Evolutionary conservation across 2,329 filamentous ascomycete genomes (phyloP).

Genomic region (Lasiodiplodia sp.): DNA sequence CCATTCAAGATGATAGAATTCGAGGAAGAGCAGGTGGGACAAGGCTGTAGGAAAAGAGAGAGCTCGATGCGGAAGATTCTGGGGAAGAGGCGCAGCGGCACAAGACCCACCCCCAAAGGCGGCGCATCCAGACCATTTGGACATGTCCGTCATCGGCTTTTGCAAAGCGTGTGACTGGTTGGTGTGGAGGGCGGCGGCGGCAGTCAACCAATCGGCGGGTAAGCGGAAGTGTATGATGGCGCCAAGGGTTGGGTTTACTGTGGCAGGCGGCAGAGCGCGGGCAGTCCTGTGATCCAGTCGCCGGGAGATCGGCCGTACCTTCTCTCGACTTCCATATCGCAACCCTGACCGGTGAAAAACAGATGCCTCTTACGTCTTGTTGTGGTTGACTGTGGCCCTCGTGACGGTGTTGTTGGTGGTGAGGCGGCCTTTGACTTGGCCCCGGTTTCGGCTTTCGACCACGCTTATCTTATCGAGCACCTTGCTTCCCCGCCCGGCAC

Average conservation of each 20-base stretch:
- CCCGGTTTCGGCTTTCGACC: not conserved
- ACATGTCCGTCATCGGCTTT: conserved; percentile 15
- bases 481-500: not conserved
- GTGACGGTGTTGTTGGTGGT: not conserved
- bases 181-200: not conserved
- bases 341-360: not conserved
- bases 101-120: not conserved
- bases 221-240: not conserved
- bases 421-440: conserved; percentile 5
- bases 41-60: not conserved
- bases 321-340: not conserved
- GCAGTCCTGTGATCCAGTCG: conserved; percentile 8
- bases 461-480: conserved; percentile 7
- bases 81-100: conserved; percentile 23
- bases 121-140: not conserved
- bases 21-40: not conserved
- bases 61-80: conserved; percentile 13
- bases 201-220: conserved; percentile 8
- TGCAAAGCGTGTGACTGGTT: conserved; percentile 12
- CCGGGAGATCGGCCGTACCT: conserved; percentile 22
- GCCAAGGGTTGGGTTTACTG: not conserved
- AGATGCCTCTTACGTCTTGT: not conserved
- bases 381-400: not conserved
- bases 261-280: conserved; percentile 7
- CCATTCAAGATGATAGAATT: not conserved